Evolutionary conservation across 331 rosid species (phyloP).

Genomic region (Arachis monticola): DNA sequence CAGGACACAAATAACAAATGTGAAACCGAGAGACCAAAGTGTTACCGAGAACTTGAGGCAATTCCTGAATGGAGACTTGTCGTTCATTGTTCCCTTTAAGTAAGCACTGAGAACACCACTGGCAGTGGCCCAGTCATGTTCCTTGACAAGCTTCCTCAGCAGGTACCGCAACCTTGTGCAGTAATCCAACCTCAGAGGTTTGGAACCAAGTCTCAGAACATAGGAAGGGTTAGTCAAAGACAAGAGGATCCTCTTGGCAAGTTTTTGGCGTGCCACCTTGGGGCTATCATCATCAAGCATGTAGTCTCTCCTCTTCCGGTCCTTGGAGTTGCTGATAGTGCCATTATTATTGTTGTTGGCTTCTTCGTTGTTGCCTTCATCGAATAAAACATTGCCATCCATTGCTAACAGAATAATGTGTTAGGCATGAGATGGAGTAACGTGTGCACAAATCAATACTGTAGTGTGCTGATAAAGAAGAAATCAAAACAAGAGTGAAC

Average conservation of each 20-base stretch:
- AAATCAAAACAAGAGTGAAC: not conserved
- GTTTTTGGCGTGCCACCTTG: slow-evolving; percentile 25
- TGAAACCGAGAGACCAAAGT: not conserved
- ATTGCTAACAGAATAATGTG: not conserved
- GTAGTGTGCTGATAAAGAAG: not conserved
- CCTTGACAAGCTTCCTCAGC: slow-evolving; percentile 52
- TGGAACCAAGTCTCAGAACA: slow-evolving; percentile 46
- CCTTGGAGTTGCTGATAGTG: not conserved
- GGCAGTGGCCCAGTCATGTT: slow-evolving; percentile 66
- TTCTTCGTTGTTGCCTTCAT: slow-evolving; percentile 8
- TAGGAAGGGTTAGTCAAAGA: slow-evolving; percentile 67
- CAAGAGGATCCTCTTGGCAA: slow-evolving; percentile 45
- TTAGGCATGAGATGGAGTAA: not conserved
- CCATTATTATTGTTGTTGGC: not conserved
- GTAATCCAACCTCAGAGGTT: slow-evolving; percentile 50
- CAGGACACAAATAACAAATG: slow-evolving; percentile 13
- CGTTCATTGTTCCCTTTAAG: slow-evolving; percentile 53
- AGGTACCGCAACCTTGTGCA: slow-evolving; percentile 47
- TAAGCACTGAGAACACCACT: slow-evolving; percentile 71
- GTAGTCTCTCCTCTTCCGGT: slow-evolving; percentile 50
- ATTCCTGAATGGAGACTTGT: slow-evolving; percentile 47
- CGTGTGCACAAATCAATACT: not conserved
- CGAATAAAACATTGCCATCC: slow-evolving; percentile 12
- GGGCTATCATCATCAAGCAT: not conserved
- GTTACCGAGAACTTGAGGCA: slow-evolving; percentile 71